Evolutionary conservation across 176 grass and related monocot genomes (phyloP), one percentile per base, ranked within the genome.

Genomic region (Alloteropsis semialata): DNA sequence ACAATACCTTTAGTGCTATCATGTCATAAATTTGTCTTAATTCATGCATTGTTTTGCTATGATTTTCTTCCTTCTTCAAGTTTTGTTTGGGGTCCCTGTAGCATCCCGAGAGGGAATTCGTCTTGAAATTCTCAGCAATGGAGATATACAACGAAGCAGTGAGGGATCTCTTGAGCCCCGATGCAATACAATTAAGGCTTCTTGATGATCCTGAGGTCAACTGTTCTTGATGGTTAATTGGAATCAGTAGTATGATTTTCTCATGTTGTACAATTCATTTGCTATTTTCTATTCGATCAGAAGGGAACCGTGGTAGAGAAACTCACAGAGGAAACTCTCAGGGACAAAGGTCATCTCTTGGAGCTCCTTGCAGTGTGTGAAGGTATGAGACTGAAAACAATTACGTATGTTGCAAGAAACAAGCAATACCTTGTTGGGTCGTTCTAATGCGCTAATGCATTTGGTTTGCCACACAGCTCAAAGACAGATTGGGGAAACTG

Each of bases 61-160:
- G 8, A 33, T 72, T 56, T 5, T 56, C 2, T 16, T 2, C 9
- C 21, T 0, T 22, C 6, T 2, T 42, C 37, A 42, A 12, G 6
- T n/a, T 81, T 30, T 82, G 56, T 22, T 12, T 39, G 38, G 38
- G 16, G 41, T 80, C 29, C 30, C 37, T 81, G 34, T 62, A 98
- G 96, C 89, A 98, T 64, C 79, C 80, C 3, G 96, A 98, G 79
- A 85, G 96, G 66, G 82, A 93, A 51, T 98, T 92, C 73, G 65
- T 87, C 75, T 60, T 98, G 25, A 98, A 85, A 61, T 98, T 98
- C 42, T 98, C 96, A 6, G 92, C 92, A 1, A 87, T 98, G 87
- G 96, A 98, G 87, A 98, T 98, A 79, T 98, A 98, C 79, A 98
- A 98, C 5, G 96, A 98, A 88, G 92, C 91, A 5, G 96, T 98